phyloP scores from a whole-genome alignment of 2,329 filamentous ascomycete genomes.

The Tolypocladium paradoxum region DNA sequence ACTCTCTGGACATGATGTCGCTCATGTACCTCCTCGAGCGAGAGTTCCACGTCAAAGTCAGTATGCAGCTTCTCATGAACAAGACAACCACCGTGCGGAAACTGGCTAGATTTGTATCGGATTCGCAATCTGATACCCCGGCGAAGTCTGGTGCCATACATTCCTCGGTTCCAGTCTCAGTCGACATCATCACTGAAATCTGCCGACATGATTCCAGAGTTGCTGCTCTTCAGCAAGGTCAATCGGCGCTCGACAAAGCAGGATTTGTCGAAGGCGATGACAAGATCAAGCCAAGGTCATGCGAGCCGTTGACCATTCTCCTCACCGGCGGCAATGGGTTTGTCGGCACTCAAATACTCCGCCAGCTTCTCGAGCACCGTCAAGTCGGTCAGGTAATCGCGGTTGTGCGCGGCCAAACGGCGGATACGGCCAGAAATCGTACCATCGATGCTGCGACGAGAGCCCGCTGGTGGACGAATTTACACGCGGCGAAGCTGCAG shows the following conservation, averaged over 20 bases:
- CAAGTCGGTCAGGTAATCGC: constrained; percentile 1
- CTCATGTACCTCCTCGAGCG: constrained; percentile 1
- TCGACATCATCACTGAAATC: constrained; percentile 2
- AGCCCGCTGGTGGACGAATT: constrained; percentile 4
- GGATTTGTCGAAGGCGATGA: not conserved
- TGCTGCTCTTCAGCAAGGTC: not conserved
- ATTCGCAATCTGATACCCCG: not conserved
- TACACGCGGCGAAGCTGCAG: constrained; percentile 3
- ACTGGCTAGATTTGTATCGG: not conserved
- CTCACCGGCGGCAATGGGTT: constrained; percentile 5
- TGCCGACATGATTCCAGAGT: not conserved
- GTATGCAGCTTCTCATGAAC: constrained; percentile 2
- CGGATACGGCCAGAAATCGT: not conserved
- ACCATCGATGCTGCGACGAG: constrained; percentile 2
- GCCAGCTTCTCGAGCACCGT: constrained; percentile 3
- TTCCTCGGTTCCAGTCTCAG: not conserved
- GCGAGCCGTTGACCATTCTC: not conserved
- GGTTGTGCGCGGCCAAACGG: constrained; percentile 1
- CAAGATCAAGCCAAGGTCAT: not conserved
- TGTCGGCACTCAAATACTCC: constrained; percentile 5
- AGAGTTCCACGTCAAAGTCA: constrained; percentile 1
- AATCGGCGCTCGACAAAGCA: not conserved
- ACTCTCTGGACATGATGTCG: constrained; percentile 4
- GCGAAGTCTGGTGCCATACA: not conserved
- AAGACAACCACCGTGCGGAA: constrained; percentile 1